Base-by-base conservation (phyloP, 164 flowering plant species). In the Umbilicus rupestris region DNA sequence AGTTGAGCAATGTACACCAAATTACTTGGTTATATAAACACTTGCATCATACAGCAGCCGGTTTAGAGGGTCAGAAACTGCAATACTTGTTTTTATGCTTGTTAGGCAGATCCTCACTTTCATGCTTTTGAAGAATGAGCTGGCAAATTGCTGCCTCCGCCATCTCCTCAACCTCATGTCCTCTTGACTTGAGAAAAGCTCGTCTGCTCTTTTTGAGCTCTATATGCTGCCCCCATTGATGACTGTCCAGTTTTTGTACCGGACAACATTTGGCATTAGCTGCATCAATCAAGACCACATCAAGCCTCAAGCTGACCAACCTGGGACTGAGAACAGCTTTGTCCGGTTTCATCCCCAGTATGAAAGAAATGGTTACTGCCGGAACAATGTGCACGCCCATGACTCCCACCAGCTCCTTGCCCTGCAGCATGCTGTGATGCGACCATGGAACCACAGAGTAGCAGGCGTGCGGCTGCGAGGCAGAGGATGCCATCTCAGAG, bases 51-150 rank as follows among this genome's bases (percentile, higher is more conserved):
- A n/a, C n/a, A n/a, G 88, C 96, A 3, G 99, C 92, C 0, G 97
- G 95, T 91, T 91, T 72, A 93, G 80, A 1, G 96, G 93, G 60
- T 91, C 97, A 68, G 93, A 81, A 0, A 91, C 97, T 63, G 87
- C 97, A 29, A 85, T 85, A 42, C 75, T 81, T 59, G 58, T 68
- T 35, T 66, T 35, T 35, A 3, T 5, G 37, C 37, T 0, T 35
- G 37, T 35, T 35, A 35, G 37, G 37, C 7, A 35, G 46, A 16
- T 68, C 41, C 8, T 81, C 74, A 14, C 49, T 74, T 24, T 69
- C 62, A 30, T 87, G 81, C 42, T 33, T 73, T 50, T 92, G 97
- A 63, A 92, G 88, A 52, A 92, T 75, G 71, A 95, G 79, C 74
- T 95, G 99, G 74, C 81, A 77, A 16, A 92, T 75, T 3, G 97